Evolutionary conservation across 1,284 basidiomycete genomes (phyloP), one percentile per base, ranked within the genome.

Genomic region (Moesziomyces antarcticus): DNA sequence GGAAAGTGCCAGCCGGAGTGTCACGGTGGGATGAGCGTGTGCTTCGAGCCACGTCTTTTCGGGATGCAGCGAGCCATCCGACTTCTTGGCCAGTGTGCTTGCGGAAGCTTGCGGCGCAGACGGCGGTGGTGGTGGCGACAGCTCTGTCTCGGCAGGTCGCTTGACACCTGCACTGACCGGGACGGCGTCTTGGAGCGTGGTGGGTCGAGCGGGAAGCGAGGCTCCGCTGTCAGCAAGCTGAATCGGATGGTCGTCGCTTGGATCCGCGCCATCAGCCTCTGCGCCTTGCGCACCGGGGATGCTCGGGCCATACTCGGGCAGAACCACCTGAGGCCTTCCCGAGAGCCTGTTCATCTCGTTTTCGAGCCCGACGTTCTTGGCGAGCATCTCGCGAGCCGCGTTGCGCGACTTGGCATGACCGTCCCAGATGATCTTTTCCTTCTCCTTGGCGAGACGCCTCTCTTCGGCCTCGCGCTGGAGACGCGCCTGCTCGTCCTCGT

Each of bases 391-490:
- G 33, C 68, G 70, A 6, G 81, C 77, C 14, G 69, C 62, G 18
- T 55, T 58, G 33, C 58, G 51, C 46, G 72, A 76, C 43, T 73
- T 77, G 11, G 68, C 67, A 50, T 83, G 82, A 25, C 82, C 82
- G 54, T 84, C 82, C 80, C 81, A 84, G 40, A 82, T 71, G 59
- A 80, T 73, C 68, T 77, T 78, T 47, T 82, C 82, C 65, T 76
- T 80, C 49, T 82, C 79, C 46, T 73, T 76, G 40, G 78, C 74
- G 30, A 75, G 53, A 22, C 68, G 59, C 46, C 47, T 58, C 59
- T 82, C 79, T 40, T 82, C 75, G 4, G 77, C 77, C 46, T 82
- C 81, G 18, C 77, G 61, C 52, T 58, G 54, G 18, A 67, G 57
- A 42, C 71, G 71, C 3, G 77, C 65, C 35, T 74, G 76, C 45